phyloP scores from a whole-genome alignment of 176 grass and related monocot species.

The Phragmites australis region DNA sequence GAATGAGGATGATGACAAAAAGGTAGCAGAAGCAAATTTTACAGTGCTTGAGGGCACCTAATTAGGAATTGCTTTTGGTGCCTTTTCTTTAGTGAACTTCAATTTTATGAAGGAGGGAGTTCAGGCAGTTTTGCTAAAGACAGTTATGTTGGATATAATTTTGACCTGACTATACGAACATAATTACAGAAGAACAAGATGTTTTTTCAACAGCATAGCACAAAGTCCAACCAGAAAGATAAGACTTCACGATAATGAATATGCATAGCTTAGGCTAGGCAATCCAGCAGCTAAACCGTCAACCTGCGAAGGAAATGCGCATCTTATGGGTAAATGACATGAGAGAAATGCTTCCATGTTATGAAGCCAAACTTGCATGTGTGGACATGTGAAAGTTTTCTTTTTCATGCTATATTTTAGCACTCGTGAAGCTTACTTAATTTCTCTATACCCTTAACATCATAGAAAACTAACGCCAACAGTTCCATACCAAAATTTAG shows the following conservation, averaged over 20 bases:
- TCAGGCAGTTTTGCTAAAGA: background rate
- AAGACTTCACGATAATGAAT: constrained; percentile 4
- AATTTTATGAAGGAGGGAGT: constrained; percentile 19
- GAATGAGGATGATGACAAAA: background rate
- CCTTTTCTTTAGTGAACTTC: background rate
- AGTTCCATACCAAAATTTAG: background rate
- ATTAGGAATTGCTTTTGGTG: background rate
- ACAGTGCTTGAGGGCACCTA: background rate
- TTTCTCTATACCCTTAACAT: background rate
- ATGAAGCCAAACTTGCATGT: background rate
- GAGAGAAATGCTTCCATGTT: background rate
- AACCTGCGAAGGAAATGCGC: background rate
- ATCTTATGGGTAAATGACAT: constrained; percentile 21
- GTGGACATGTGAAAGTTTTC: background rate
- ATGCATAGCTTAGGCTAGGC: background rate
- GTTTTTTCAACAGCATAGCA: constrained; percentile 16
- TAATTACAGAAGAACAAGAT: constrained; percentile 13
- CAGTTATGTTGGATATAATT: background rate
- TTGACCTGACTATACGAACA: constrained; percentile 4
- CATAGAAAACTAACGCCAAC: constrained; percentile 22
- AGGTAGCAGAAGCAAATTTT: background rate
- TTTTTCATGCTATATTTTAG: background rate
- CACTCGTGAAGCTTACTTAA: background rate
- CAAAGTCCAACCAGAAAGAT: constrained; percentile 7
- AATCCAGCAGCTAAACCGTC: constrained; percentile 27